Conservation (phyloP, 2,329 filamentous ascomycete genomes). For the Aspergillus versicolor region DNA sequence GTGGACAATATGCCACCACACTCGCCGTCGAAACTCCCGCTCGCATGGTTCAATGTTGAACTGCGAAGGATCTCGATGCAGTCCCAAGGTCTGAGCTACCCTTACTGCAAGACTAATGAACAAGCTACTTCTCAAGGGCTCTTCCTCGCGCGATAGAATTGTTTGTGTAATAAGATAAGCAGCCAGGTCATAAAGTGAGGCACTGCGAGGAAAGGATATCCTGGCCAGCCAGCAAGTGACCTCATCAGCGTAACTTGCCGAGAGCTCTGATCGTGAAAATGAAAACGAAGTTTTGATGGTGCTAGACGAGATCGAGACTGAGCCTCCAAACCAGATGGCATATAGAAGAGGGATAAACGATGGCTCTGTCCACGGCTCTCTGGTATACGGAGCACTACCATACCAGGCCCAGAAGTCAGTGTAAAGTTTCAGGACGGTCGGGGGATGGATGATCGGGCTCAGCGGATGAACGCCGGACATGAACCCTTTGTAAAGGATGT, state of each 20-base stretch:
- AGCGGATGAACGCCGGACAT: constrained; percentile 49
- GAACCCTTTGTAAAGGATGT: constrained; percentile 48
- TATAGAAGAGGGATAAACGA: constrained; percentile 47
- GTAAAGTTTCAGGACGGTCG: constrained; percentile 42
- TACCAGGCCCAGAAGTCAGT: constrained; percentile 49
- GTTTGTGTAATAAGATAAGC: constrained; percentile 49
- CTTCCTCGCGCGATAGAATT: constrained; percentile 49
- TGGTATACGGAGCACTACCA: constrained; percentile 33
- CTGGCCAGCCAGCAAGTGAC: constrained; percentile 43
- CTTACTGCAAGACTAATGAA: constrained; percentile 49
- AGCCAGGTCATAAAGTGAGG: constrained; percentile 45
- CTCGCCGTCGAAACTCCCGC: constrained; percentile 45
- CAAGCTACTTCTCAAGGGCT: constrained; percentile 49
- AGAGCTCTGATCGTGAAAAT: constrained; percentile 39
- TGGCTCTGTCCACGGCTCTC: constrained; percentile 39
- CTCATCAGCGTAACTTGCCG: constrained; percentile 42
- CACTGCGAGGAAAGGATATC: constrained; percentile 47
- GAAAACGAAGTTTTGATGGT: constrained; percentile 41
- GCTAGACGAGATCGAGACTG: constrained; percentile 43
- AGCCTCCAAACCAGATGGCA: constrained; percentile 50
- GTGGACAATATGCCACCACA: constrained; percentile 52
- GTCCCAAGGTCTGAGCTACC: constrained; percentile 49
- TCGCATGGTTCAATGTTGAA: constrained; percentile 47
- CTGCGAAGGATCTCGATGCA: constrained; percentile 50
- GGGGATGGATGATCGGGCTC: constrained; percentile 45